Percentiles rank a stretch among this genome's conserved stretches.
Evolutionary conservation across 306 rosid genomes (phyloP).

Genomic region (Dalbergia oliveri): DNA sequence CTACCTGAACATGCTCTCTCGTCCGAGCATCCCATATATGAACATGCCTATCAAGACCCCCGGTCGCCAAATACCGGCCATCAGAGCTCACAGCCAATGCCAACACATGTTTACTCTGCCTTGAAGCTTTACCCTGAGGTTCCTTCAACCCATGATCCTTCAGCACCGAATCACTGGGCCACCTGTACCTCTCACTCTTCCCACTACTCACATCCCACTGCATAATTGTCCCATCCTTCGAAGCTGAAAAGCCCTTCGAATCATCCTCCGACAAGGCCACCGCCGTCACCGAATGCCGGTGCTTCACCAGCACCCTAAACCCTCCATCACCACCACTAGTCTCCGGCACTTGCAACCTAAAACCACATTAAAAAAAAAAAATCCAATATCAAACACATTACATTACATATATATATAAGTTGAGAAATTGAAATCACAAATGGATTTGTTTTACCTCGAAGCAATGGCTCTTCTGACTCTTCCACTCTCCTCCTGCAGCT

Average conservation of each 20-base stretch:
- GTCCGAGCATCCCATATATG: constrained; percentile 98
- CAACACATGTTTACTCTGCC: constrained; percentile 71
- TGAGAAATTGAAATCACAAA: neutral
- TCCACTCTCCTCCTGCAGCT: constrained; percentile 89
- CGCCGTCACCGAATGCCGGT: constrained; percentile 77
- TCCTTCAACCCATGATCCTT: constrained; percentile 86
- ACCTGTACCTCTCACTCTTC: constrained; percentile 74
- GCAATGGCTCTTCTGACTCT: constrained; percentile 78
- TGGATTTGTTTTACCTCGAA: constrained; percentile 56
- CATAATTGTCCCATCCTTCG: constrained; percentile 86
- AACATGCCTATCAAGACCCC: constrained; percentile 94
- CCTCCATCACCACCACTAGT: constrained; percentile 64
- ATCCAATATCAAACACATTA: neutral
- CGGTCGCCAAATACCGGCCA: constrained; percentile 88
- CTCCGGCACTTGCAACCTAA: constrained; percentile 71
- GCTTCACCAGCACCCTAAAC: constrained; percentile 74
- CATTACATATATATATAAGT: neutral
- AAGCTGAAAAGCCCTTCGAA: constrained; percentile 87
- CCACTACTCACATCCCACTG: constrained; percentile 93
- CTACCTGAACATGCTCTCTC: constrained; percentile 87
- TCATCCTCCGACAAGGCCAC: constrained; percentile 89
- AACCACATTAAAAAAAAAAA: constrained; percentile 18
- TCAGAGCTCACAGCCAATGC: constrained; percentile 91
- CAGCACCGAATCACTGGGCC: constrained; percentile 76
- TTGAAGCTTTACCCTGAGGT: constrained; percentile 78